Evolutionary conservation across 2,329 filamentous ascomycete genomes (phyloP).

Genomic region (Cladosporium sp.): DNA sequence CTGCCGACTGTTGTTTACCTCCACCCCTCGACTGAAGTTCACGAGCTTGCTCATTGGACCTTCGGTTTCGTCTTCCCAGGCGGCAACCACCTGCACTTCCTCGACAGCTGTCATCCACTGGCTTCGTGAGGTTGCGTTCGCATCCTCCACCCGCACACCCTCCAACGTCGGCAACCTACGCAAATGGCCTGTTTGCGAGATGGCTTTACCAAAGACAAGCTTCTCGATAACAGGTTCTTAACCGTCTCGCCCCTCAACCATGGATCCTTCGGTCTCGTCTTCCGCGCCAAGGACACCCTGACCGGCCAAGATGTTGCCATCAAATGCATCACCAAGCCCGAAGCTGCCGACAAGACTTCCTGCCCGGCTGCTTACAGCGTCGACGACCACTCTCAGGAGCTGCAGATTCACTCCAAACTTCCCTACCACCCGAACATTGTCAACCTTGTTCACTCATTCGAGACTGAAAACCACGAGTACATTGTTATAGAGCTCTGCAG

Average conservation of each 20-base stretch:
- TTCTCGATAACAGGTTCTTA: constrained; percentile 75
- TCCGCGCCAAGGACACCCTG: constrained; percentile 73
- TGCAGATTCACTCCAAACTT: constrained; percentile 72
- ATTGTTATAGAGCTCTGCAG: constrained; percentile 92
- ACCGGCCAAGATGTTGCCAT: constrained; percentile 81
- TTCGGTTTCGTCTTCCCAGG: constrained; percentile 3
- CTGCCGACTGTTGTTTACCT: constrained; percentile 3
- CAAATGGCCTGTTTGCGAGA: constrained; percentile 81
- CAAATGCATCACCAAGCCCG: constrained; percentile 88
- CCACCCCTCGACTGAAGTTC: constrained; percentile 10
- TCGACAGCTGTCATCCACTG: not conserved
- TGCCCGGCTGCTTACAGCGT: constrained; percentile 60
- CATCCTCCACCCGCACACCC: constrained; percentile 11
- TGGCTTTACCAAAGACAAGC: constrained; percentile 68
- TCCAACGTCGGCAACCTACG: not conserved
- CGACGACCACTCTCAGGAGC: constrained; percentile 77
- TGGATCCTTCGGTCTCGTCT: constrained; percentile 98
- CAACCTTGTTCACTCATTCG: constrained; percentile 84
- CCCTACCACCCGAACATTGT: constrained; percentile 84
- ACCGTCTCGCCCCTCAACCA: constrained; percentile 94
- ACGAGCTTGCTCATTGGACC: constrained; percentile 13
- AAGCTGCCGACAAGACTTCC: constrained; percentile 44
- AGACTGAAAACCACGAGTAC: constrained; percentile 84
- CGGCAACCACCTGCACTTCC: not conserved
- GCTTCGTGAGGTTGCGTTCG: constrained; percentile 9